A percentile compares a stretch with the other conserved stretches of the same genome.
These are phyloP conservation scores for Syncephalastrum sp. DNA, from an alignment of 371 early-diverging fungal species.

Conservation along the genomic window DNA sequence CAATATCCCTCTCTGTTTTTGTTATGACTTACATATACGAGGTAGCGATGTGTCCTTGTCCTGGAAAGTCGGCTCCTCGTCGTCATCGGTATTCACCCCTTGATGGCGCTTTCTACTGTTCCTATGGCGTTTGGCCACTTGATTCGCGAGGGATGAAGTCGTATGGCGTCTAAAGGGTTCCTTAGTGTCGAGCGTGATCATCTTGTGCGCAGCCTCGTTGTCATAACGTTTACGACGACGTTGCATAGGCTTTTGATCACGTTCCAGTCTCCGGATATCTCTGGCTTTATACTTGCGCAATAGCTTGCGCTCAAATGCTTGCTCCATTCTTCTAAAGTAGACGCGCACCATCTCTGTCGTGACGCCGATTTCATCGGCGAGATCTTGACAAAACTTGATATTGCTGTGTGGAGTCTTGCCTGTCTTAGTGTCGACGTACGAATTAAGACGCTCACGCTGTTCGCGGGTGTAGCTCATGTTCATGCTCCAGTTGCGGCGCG, in stretches of 20 bases:
- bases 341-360: slow-evolving; percentile 31
- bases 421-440: slow-evolving; percentile 35
- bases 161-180: slow-evolving; percentile 4
- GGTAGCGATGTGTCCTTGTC: too few relatives aligned
- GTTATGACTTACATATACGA: too few relatives aligned
- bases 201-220: slow-evolving; percentile 2
- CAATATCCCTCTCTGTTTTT: too few relatives aligned
- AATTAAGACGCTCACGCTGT: slow-evolving; percentile 36
- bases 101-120: too few relatives aligned
- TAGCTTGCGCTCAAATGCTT: slow-evolving; percentile 23
- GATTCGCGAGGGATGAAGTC: too few relatives aligned
- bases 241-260: not conserved
- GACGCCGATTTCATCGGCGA: slow-evolving; percentile 32
- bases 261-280: not conserved
- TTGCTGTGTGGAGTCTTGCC: slow-evolving; percentile 41
- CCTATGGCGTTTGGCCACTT: too few relatives aligned
- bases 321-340: slow-evolving; percentile 44
- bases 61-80: too few relatives aligned
- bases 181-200: slow-evolving; percentile 5
- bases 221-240: not conserved
- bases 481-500: slow-evolving; percentile 48
- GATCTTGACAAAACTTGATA: slow-evolving; percentile 22
- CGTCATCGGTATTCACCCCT: too few relatives aligned
- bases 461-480: slow-evolving; percentile 30
- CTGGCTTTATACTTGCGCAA: too few relatives aligned